Evolutionary conservation across 2,329 filamentous ascomycete species (phyloP), one percentile per base, ranked within the genome.

Genomic region (Talaromyces sp.): DNA sequence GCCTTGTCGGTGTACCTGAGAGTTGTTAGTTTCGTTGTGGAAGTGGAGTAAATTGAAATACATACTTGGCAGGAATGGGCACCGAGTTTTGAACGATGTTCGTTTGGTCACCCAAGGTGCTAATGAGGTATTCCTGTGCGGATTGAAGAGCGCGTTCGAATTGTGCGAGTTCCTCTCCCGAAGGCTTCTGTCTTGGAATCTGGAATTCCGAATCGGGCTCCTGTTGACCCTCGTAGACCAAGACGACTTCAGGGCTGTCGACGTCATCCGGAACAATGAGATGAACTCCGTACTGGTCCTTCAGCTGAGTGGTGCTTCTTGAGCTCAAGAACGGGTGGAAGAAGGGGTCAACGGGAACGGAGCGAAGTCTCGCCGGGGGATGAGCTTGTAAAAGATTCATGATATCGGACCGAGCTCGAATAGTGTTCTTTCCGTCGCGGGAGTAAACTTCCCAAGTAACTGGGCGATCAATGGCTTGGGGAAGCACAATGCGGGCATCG

Each of bases 391-490:
- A 73, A 40, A 82, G 70, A 64, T 79, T 80, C 69, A 79, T 75
- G 59, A 82, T 80, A 65, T 82, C 80, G 42, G 78, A 80, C 28
- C 79, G 75, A 40, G 80, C 80, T 59, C 77, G 78, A 50, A 81
- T 78, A 7, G 78, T 79, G 72, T 92, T 96, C 81, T 95, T 96
- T 66, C 89, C 88, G 69, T 96, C 90, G 42, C 89, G 85, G 6
- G 91, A 91, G 76, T 93, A 96, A 60, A 98, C 85, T 73, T 96
- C 89, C 92, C 93, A 96, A 0, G 88, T 88, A 52, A 90, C 85
- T 10, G 87, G 87, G 40, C 88, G 88, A 52, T 91, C 87, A 12
- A 67, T 66, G 56, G 85, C 82, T 3, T 85, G 84, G 0, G 92
- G 91, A 1, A 92, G 88, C 69, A 94, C 90, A 73, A 98, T 96